Evolutionary conservation across 352 stramenopile species (phyloP).

Genomic region (Pythium vanterpoolii): DNA sequence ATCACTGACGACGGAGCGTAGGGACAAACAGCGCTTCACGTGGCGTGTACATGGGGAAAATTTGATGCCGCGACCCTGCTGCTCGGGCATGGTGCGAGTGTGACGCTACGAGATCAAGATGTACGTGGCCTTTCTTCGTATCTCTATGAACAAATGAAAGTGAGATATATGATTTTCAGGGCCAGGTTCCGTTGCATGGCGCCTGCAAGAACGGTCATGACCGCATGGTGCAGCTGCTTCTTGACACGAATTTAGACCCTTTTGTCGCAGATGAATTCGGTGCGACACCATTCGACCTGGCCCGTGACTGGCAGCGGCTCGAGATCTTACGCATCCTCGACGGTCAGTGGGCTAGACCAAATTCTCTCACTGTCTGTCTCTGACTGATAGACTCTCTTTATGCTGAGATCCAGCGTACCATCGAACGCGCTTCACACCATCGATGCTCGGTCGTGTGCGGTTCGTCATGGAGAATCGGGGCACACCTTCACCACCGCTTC

Average conservation of each 20-base stretch:
- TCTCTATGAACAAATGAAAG: background rate
- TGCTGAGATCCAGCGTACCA: conserved; percentile 20
- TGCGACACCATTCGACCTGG: conserved; percentile 48
- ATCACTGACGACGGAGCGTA: conserved; percentile 11
- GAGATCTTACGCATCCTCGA: conserved; percentile 45
- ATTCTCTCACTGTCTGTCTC: background rate
- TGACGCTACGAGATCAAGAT: conserved; percentile 35
- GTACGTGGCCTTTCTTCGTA: conserved; percentile 18
- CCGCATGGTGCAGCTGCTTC: conserved; percentile 36
- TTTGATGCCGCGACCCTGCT: conserved; percentile 40
- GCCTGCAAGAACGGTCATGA: conserved; percentile 59
- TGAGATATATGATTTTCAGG: conserved; percentile 17
- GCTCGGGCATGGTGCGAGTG: conserved; percentile 28
- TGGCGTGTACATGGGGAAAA: conserved; percentile 53
- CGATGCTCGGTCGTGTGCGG: conserved; percentile 8
- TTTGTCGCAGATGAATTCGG: conserved; percentile 52
- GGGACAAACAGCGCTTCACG: conserved; percentile 50
- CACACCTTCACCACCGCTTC: background rate
- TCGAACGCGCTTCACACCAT: background rate
- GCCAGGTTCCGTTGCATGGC: conserved; percentile 47
- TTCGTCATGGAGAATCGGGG: background rate
- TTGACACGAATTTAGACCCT: conserved; percentile 31
- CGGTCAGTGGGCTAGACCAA: conserved; percentile 22
- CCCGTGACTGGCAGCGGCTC: conserved; percentile 49
- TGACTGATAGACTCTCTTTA: background rate